These are phyloP conservation scores for Petunia axillaris DNA, from an alignment of 257 asterid genomes.

Conservation along the genomic window DNA sequence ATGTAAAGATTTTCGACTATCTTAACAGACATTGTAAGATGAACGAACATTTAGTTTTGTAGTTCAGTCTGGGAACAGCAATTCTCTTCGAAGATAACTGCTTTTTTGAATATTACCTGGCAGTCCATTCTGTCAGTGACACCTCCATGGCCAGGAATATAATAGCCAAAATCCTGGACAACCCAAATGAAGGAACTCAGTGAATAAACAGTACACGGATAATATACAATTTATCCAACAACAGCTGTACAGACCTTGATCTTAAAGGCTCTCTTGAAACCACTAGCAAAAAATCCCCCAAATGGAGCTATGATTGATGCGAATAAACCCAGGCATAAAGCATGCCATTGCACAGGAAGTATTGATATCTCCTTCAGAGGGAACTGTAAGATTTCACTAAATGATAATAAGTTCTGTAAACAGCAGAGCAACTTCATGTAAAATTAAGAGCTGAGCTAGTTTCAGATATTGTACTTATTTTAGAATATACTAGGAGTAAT, in stretches of 20 bases:
- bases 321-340: conserved; percentile 75
- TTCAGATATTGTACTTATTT: background rate
- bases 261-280: conserved; percentile 97
- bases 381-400: conserved; percentile 47
- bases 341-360: conserved; percentile 88
- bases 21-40: background rate
- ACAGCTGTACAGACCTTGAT: conserved; percentile 59
- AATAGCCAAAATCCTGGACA: conserved; percentile 89
- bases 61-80: background rate
- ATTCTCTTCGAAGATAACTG: background rate
- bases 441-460: background rate
- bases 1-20: background rate
- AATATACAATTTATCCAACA: background rate
- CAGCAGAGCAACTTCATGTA: background rate
- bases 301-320: conserved; percentile 97
- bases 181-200: background rate
- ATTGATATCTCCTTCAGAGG: conserved; percentile 66
- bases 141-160: conserved; percentile 99
- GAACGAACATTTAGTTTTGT: background rate
- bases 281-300: conserved; percentile 98
- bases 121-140: conserved; percentile 99
- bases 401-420: conserved; percentile 8
- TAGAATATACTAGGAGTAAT: too few species aligned
- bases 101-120: conserved; percentile 55
- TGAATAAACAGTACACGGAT: background rate